Conservation (phyloP, 768 basidiomycete species). For the Piloderma croceum region DNA sequence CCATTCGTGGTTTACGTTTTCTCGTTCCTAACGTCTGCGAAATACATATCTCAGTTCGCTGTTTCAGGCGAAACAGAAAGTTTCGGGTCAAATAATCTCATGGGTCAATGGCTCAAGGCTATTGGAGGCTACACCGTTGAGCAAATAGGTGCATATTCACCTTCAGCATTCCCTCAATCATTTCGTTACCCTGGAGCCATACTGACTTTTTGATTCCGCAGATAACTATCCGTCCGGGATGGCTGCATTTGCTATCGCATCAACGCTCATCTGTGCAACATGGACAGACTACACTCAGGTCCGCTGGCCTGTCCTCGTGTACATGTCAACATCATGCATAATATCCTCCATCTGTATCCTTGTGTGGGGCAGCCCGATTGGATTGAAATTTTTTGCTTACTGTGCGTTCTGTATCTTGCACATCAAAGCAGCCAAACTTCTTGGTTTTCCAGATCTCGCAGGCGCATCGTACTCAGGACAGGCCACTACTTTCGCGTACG, state of each 20-base stretch:
- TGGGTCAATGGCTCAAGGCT: slow-evolving; percentile 67
- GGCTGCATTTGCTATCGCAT: slow-evolving; percentile 59
- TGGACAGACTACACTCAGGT: slow-evolving; percentile 56
- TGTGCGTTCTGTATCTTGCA: slow-evolving; percentile 34
- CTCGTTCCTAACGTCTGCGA: neutral
- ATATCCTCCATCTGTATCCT: slow-evolving; percentile 53
- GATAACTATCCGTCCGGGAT: slow-evolving; percentile 59
- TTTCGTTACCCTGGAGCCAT: too few species aligned
- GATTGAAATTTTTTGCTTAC: slow-evolving; percentile 72
- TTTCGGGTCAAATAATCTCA: slow-evolving; percentile 65
- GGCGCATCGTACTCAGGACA: slow-evolving; percentile 72
- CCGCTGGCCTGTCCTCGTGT: slow-evolving; percentile 62
- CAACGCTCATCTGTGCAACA: slow-evolving; percentile 55
- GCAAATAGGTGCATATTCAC: slow-evolving; percentile 42
- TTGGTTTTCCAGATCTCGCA: slow-evolving; percentile 19
- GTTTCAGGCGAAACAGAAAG: slow-evolving; percentile 64
- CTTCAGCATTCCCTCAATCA: too few species aligned
- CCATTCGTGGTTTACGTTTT: slow-evolving; percentile 10
- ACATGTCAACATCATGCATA: slow-evolving; percentile 53
- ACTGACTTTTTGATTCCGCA: slow-evolving; percentile 8
- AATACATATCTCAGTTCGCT: slow-evolving; percentile 54
- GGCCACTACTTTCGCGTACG: slow-evolving; percentile 68
- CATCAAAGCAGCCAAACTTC: too few species aligned
- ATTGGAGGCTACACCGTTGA: slow-evolving; percentile 58
- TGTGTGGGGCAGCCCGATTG: slow-evolving; percentile 52